Base-by-base conservation (phyloP, 768 basidiomycete genomes). In the Leucogyrophana mollusca region DNA sequence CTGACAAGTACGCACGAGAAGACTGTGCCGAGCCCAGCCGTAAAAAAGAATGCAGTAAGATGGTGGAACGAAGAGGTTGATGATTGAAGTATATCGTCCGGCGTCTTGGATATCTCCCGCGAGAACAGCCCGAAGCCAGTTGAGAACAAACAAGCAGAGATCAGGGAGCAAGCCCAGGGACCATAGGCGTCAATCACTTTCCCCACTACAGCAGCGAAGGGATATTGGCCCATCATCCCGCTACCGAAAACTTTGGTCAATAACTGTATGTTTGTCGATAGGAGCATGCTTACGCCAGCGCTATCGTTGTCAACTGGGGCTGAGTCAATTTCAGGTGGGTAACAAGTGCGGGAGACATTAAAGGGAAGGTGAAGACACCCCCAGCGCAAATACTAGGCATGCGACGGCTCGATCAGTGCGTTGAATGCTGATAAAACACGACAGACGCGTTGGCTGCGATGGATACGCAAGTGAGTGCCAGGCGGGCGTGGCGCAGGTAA, bases 201-300 rank as follows among this genome's bases (percentile, higher is more conserved):
- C 37, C 90, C 90, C 34, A 84, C 80, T 1, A 88, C 13, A 2
- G 82, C 80, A 16, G 85, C 78, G 47, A 88, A 73, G 3, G 87
- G 87, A 61, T 92, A 91, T 68, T 91, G 88, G 4, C 87, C 85
- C 51, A 82, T 77, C 77, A 92, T 82, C 2, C 85, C 90, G n/a
- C 90, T 91, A 42, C 27, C 32, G 44, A 21, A 10, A 37, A 42
- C 23, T 24, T 8, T 20, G 42, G 14, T 56, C 32, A 54, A 47
- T 18, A 4, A 33, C 10, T 3, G 23, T 46, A 32, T 46, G 13
- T 33, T 20, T 48, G 52, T 34, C 47, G 13, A 50, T 40, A 14
- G 18, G 9, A 32, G 18, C 9, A 24, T 20, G 21, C 83, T 68
- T 65, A 90, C 89, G 83, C 85, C 17, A 91, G 71, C 11, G 78